Evolutionary conservation across 306 rosid species (phyloP).

Genomic region (Quercus robur): DNA sequence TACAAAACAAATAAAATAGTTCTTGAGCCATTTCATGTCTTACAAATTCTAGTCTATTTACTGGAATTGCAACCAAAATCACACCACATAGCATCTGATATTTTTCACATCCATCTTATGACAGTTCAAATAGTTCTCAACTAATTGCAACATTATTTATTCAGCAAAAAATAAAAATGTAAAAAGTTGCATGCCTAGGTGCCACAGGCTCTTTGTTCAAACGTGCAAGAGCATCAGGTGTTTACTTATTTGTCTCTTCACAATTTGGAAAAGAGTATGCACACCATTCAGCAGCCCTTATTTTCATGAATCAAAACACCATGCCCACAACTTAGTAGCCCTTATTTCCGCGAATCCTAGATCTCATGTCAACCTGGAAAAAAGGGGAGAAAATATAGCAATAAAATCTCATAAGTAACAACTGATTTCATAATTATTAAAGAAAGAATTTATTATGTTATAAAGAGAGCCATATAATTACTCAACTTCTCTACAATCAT

Average conservation of each 20-base stretch:
- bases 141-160: background rate
- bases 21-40: no score
- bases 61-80: background rate
- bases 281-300: background rate
- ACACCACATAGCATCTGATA: background rate
- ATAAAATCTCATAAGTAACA: background rate
- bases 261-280: background rate
- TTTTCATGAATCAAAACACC: background rate
- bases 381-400: background rate
- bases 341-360: slow-evolving; percentile 61
- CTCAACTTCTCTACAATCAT: no score
- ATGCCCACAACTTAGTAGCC: slow-evolving; percentile 29
- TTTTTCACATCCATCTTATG: background rate
- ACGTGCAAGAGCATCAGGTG: background rate
- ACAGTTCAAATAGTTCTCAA: background rate
- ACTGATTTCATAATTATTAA: background rate
- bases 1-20: no score
- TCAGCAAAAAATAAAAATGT: no score
- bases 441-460: background rate
- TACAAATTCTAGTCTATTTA: background rate
- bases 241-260: background rate
- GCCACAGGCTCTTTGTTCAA: background rate
- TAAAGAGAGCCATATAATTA: background rate
- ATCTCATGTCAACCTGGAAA: slow-evolving; percentile 54
- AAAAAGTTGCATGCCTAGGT: background rate